Evolutionary conservation across 2,329 filamentous ascomycete species (phyloP).

Genomic region (Arthrobotrys megalospora): DNA sequence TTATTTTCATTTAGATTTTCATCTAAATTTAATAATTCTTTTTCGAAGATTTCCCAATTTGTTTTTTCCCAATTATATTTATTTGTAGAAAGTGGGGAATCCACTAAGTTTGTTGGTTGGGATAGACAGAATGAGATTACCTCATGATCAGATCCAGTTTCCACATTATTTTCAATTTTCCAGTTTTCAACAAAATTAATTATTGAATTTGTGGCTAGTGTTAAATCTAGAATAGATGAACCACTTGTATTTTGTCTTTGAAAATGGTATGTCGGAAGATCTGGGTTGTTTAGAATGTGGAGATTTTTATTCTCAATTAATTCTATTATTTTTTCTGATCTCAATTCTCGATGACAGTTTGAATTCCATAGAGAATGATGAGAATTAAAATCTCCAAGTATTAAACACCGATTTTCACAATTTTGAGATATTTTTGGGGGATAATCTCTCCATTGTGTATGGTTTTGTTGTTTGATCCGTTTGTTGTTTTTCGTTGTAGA

Average conservation of each 20-base stretch:
- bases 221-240: not conserved
- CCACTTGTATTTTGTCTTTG: not conserved
- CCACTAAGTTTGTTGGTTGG: not conserved
- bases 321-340: slow-evolving; percentile 3
- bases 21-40: not conserved
- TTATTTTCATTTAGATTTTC: slow-evolving; percentile 9
- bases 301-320: slow-evolving; percentile 9
- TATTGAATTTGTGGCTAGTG: slow-evolving; percentile 7
- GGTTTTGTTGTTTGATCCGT: too few relatives aligned
- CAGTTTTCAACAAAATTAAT: slow-evolving; percentile 14
- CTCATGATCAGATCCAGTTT: too few relatives aligned
- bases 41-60: too few relatives aligned
- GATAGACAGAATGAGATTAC: too few relatives aligned
- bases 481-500: slow-evolving; percentile 5
- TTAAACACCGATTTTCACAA: not conserved
- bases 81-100: not conserved
- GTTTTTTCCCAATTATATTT: too few relatives aligned
- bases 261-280: too few relatives aligned
- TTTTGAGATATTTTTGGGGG: not conserved
- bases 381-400: not conserved
- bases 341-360: not conserved
- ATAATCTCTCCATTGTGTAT: not conserved
- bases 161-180: not conserved
- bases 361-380: not conserved
- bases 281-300: too few relatives aligned